Base-by-base conservation (phyloP, 2,329 filamentous ascomycete genomes). In the Aspergillus intermedius region DNA sequence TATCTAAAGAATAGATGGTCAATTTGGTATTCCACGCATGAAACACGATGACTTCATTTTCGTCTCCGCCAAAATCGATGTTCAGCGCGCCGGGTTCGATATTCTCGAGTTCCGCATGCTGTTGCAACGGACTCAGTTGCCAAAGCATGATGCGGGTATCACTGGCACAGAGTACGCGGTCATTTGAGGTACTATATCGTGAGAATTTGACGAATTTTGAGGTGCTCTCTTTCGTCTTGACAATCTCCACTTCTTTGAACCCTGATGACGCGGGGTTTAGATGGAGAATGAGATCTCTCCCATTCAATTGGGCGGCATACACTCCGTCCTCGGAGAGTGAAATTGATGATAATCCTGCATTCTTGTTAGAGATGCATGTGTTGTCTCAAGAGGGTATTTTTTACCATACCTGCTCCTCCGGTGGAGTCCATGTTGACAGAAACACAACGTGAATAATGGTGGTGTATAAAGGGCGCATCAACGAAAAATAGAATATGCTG, bases 11-110 rank as follows among this genome's bases (percentile, higher is more conserved):
- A 44, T 68, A 64, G 7, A 73, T 60, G 2, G 62, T 64, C 15
- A 69, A 40, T 50, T 70, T 70, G 2, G 65, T 67, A 45, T 69
- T 65, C 63, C 68, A 72, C 7, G 66, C 60, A 42, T 71, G 64
- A 39, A 72, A 69, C 5, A 67, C 57, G 39, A 73, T 60, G 3
- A 70, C 45, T 35, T 72, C 69, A 35, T 66, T 64, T 22, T 65
- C 60, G 21, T 63, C 56, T 1, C 60, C 57, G 1, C 69, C 68
- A 49, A 72, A 73, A 25, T 71, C 70, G 13, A 68, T 54, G 13
- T 66, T 61, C 44, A 70, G 51, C n/a, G 55, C 55, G 2, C 63
- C 61, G 0, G 63, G 56, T 28, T 73, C 70, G 21, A 71, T 55
- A 34, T 61, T 65, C 44, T 71, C 67, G n/a, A 73, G 70, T 35